Evolutionary conservation across 768 basidiomycete species (phyloP).

Genomic region (Candolleomyces eurysporus): DNA sequence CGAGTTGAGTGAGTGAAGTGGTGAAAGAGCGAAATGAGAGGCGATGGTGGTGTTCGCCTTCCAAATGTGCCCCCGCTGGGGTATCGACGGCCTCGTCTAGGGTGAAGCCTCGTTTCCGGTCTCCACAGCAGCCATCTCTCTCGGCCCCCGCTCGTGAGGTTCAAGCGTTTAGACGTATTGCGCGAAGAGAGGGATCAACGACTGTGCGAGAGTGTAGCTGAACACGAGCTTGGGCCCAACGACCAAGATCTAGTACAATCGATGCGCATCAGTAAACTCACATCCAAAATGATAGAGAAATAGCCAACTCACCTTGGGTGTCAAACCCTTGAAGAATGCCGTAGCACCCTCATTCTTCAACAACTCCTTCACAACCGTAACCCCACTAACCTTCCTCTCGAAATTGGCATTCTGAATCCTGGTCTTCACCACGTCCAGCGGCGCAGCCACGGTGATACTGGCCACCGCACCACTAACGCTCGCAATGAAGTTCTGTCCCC

Average conservation of each 20-base stretch:
- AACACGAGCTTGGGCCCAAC: conserved; percentile 98
- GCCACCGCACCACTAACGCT: conserved; percentile 93
- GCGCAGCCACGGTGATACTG: conserved; percentile 94
- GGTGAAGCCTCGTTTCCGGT: too few relatives aligned
- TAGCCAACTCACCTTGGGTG: conserved; percentile 65
- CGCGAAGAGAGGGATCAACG: conserved; percentile 88
- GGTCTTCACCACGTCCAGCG: conserved; percentile 94
- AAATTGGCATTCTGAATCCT: conserved; percentile 99
- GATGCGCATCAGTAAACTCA: background rate
- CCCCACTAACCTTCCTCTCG: conserved; percentile 76
- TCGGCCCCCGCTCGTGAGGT: too few relatives aligned
- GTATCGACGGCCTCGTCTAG: too few relatives aligned
- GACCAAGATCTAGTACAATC: conserved; percentile 76
- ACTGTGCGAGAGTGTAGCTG: conserved; percentile 96
- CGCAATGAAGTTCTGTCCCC: conserved; percentile 96
- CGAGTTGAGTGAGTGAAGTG: too few relatives aligned
- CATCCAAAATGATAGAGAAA: background rate
- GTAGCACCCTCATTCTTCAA: conserved; percentile 79
- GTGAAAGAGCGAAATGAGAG: too few relatives aligned
- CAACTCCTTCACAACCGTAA: conserved; percentile 81
- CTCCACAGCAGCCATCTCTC: too few relatives aligned
- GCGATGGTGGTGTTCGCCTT: too few relatives aligned
- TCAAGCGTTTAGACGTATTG: conserved; percentile 62
- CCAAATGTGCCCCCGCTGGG: too few relatives aligned
- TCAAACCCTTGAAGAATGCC: conserved; percentile 96